Conservation (phyloP, 805 yeast species). For the Saccharomycopsis amapae region DNA sequence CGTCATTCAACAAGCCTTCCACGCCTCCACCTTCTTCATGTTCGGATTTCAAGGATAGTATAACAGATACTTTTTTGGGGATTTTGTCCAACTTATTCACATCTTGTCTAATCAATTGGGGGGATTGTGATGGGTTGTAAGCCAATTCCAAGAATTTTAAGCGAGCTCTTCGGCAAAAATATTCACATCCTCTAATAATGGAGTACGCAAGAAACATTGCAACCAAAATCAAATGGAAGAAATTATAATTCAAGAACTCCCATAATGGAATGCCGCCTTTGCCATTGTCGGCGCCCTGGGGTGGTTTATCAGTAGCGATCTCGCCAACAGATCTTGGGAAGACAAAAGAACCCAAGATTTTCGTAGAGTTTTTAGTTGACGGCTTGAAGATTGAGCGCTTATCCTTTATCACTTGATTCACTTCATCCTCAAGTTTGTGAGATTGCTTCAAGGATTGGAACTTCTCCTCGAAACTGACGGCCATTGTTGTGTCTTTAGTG, state of each 20-base stretch:
- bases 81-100: conserved; percentile 64
- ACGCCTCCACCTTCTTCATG: conserved; percentile 87
- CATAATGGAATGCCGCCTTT: not conserved
- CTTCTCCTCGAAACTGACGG: conserved; percentile 4
- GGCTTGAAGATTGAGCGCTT: conserved; percentile 7
- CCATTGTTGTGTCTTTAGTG: too few species aligned
- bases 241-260: conserved; percentile 25
- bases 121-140: conserved; percentile 67
- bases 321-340: conserved; percentile 17
- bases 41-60: conserved; percentile 64
- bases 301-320: conserved; percentile 5
- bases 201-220: conserved; percentile 50
- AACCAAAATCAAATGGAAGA: conserved; percentile 45
- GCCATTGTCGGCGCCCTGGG: too few species aligned
- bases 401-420: conserved; percentile 3
- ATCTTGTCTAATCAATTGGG: conserved; percentile 81
- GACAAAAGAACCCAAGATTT: conserved; percentile 9
- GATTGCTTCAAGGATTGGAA: conserved; percentile 6
- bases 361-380: conserved; percentile 1
- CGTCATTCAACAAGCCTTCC: conserved; percentile 70
- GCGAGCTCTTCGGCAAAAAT: conserved; percentile 41
- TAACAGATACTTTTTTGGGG: conserved; percentile 69
- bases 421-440: conserved; percentile 10
- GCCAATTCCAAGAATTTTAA: conserved; percentile 55
- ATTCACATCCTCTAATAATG: conserved; percentile 45